A percentile compares a stretch with the other conserved stretches of the same genome.
These are phyloP conservation scores for Alternaria sp. DNA, from an alignment of 2,329 filamentous ascomycete genomes.

Conservation along the genomic window DNA sequence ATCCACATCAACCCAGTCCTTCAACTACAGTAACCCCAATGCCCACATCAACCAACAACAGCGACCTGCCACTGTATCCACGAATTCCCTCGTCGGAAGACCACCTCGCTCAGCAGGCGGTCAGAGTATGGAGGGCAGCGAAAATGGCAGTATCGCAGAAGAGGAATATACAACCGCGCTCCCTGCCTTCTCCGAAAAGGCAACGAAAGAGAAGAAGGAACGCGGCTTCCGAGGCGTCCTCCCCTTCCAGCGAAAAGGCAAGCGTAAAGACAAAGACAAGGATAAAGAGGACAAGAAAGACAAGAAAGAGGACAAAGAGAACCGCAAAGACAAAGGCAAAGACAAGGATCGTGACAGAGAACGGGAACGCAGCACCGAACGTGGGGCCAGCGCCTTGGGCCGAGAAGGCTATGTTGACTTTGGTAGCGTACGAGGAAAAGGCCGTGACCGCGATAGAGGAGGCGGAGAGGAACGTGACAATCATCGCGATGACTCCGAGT, in stretches of 20 bases:
- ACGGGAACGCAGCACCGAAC: conserved; percentile 15
- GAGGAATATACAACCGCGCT: conserved; percentile 52
- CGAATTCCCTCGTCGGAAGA: conserved; percentile 29
- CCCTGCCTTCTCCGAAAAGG: conserved; percentile 45
- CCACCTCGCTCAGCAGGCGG: conserved; percentile 40
- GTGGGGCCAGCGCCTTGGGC: conserved; percentile 32
- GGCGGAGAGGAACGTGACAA: conserved; percentile 6
- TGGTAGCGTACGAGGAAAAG: conserved; percentile 7
- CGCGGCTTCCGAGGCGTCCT: conserved; percentile 52
- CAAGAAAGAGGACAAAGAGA: conserved; percentile 27
- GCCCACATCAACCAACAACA: conserved; percentile 39
- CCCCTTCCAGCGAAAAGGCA: conserved; percentile 49
- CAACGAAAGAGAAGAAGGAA: conserved; percentile 49
- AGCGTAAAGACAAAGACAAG: conserved; percentile 40
- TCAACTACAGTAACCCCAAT: conserved; percentile 37
- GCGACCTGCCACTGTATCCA: conserved; percentile 23
- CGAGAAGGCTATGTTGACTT: conserved; percentile 20
- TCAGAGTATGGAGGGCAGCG: conserved; percentile 45
- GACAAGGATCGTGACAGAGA: conserved; percentile 24
- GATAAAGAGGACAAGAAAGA: conserved; percentile 30
- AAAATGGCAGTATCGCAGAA: conserved; percentile 47
- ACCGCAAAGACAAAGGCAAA: conserved; percentile 23
- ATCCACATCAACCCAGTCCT: conserved; percentile 20
- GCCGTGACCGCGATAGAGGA: neutral
- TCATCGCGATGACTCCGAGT: conserved; percentile 33